Base-by-base conservation (phyloP, 768 basidiomycete genomes). In the Zangia roseola region DNA sequence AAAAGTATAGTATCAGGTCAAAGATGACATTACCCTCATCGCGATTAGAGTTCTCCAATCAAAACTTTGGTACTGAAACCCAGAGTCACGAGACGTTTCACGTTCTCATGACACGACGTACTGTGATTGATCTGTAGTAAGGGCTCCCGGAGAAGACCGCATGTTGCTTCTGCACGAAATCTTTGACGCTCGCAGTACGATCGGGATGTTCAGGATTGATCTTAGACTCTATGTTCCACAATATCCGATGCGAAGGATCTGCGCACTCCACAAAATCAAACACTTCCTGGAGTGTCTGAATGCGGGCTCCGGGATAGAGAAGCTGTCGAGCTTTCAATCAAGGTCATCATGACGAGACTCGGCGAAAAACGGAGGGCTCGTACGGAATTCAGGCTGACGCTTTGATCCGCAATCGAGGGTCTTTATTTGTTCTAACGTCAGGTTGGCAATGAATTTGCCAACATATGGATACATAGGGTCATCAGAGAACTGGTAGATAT, bases 151-250 rank as follows among this genome's bases (percentile, higher is more conserved):
- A 55, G 56, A 89, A 88, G 35, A 76, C 65, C 9, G 74, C 76
- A 56, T 84, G 74, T 57, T 89, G 86, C 28, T 72, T 76, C 43
- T 64, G 67, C 9, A 87, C 86, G 58, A 88, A 88, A 44, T 80
- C 79, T 16, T 79, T 69, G 16, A 82, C 81, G 16, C 71, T 62
- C 14, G 67, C 70, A 16, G 86, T 86, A 33, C 71, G 70, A 53
- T 78, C 74, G 6, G 78, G 74, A 43, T 70, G 57, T n/a, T 64
- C 71, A 5, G 86, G 70, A 52, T 87, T 76, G 48, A 87, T 77
- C 63, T 88, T 89, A 14, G 85, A 86, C 70, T 91, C 90, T 53
- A 92, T 84, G 61, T 91, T 91, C 78, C 83, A 88, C 31, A 72
- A 66, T 30, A 90, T 74, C 43, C 71, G 69, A 45, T 82, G 81